Evolutionary conservation across 2,329 filamentous ascomycete genomes (phyloP).

Genomic region (Xylaria sp.): DNA sequence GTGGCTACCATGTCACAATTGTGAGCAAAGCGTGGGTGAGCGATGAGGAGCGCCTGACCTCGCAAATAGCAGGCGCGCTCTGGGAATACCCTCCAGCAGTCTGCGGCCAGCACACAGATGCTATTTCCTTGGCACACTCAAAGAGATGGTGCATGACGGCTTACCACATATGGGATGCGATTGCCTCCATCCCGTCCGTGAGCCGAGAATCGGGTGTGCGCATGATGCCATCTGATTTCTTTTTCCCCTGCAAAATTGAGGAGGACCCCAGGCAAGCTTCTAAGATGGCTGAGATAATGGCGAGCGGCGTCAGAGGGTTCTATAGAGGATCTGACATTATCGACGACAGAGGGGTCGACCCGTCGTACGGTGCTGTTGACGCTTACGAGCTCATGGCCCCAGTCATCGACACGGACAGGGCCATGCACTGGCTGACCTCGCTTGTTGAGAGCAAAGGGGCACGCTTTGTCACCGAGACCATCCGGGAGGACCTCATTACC

Average conservation of each 20-base stretch:
- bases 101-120: slow-evolving; percentile 51
- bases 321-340: slow-evolving; percentile 44
- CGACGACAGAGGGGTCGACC: slow-evolving; percentile 43
- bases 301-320: slow-evolving; percentile 47
- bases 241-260: slow-evolving; percentile 45
- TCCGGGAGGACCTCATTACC: slow-evolving; percentile 44
- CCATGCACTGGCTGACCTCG: slow-evolving; percentile 49
- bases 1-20: slow-evolving; percentile 52
- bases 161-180: slow-evolving; percentile 49
- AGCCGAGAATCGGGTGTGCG: slow-evolving; percentile 44
- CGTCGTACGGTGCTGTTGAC: slow-evolving; percentile 46
- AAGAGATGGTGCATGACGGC: slow-evolving; percentile 50
- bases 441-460: slow-evolving; percentile 51
- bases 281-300: slow-evolving; percentile 50
- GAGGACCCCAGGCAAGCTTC: slow-evolving; percentile 41
- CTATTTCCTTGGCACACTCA: slow-evolving; percentile 47
- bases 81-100: slow-evolving; percentile 54
- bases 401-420: slow-evolving; percentile 52
- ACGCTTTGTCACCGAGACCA: slow-evolving; percentile 45
- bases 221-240: slow-evolving; percentile 48
- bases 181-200: slow-evolving; percentile 43
- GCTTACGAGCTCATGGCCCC: slow-evolving; percentile 53
- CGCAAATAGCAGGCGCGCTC: slow-evolving; percentile 53
- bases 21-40: slow-evolving; percentile 50
- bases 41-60: slow-evolving; percentile 48